These are phyloP conservation scores for Cardamine resedifolia DNA, from an alignment of 345 rosid genomes.

Conservation along the genomic window DNA sequence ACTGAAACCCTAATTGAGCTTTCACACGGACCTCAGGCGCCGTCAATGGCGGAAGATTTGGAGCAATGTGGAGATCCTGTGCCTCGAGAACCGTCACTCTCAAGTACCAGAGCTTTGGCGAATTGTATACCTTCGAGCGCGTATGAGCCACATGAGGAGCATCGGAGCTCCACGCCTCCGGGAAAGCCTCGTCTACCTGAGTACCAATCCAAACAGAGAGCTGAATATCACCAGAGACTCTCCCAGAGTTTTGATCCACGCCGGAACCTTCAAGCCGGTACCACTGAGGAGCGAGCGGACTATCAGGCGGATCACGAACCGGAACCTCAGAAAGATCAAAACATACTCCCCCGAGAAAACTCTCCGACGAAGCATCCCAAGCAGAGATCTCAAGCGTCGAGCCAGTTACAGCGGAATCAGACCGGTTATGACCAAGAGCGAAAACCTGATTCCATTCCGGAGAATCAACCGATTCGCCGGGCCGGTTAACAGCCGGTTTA, in stretches of 20 bases:
- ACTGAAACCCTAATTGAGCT: constrained; percentile 82
- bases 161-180: constrained; percentile 90
- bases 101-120: constrained; percentile 94
- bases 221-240: constrained; percentile 82
- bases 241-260: constrained; percentile 41
- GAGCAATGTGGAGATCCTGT: constrained; percentile 74
- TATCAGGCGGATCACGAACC: constrained; percentile 83
- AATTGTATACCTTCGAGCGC: constrained; percentile 91
- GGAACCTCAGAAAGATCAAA: constrained; percentile 88
- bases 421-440: constrained; percentile 55
- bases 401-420: constrained; percentile 46
- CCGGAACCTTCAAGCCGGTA: constrained; percentile 67
- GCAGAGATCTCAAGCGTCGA: constrained; percentile 77
- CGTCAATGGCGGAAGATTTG: constrained; percentile 80
- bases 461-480: constrained; percentile 60
- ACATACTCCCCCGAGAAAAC: constrained; percentile 84
- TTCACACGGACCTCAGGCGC: constrained; percentile 82
- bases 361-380: constrained; percentile 76
- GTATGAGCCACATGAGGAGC: constrained; percentile 84
- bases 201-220: constrained; percentile 95
- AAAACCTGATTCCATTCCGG: constrained; percentile 92
- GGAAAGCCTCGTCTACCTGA: constrained; percentile 91
- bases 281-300: constrained; percentile 94
- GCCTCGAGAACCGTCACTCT: constrained; percentile 84
- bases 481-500: constrained; percentile 58